phyloP scores from a whole-genome alignment of 305 asterid genomes.

The Plantago coronopus region DNA sequence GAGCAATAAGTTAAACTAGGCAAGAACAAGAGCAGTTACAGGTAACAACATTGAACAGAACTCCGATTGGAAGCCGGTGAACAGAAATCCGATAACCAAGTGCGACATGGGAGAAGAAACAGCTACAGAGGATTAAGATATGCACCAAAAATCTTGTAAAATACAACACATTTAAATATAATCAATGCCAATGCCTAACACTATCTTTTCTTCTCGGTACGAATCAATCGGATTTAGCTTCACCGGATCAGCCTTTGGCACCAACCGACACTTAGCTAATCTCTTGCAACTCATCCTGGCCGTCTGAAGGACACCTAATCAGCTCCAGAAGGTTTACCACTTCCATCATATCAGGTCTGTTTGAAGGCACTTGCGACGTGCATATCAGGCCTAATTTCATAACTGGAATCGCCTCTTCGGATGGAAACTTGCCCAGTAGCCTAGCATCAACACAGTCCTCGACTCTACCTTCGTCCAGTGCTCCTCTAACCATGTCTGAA shows the following conservation, averaged over 20 bases:
- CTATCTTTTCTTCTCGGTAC: slow-evolving; percentile 23
- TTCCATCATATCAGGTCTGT: slow-evolving; percentile 78
- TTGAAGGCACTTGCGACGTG: slow-evolving; percentile 83
- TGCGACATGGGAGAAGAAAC: slow-evolving; percentile 29
- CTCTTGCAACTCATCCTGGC: slow-evolving; percentile 48
- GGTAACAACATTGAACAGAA: slow-evolving; percentile 19
- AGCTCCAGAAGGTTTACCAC: slow-evolving; percentile 74
- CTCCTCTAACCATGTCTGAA: slow-evolving; percentile 80
- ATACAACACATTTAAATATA: slow-evolving; percentile 17
- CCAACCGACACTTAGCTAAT: slow-evolving; percentile 24
- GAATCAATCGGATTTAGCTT: slow-evolving; percentile 56
- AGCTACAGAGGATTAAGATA: slow-evolving; percentile 27
- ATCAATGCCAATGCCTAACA: slow-evolving; percentile 25
- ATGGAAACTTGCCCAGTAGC: slow-evolving; percentile 59
- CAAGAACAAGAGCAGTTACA: slow-evolving; percentile 9
- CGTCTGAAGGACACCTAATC: slow-evolving; percentile 51
- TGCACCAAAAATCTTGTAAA: slow-evolving; percentile 26
- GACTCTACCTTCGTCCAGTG: slow-evolving; percentile 59
- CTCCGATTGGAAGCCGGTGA: slow-evolving; percentile 42
- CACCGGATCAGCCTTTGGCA: slow-evolving; percentile 33
- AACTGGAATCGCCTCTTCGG: slow-evolving; percentile 72
- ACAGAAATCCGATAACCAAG: slow-evolving; percentile 43
- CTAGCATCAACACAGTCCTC: slow-evolving; percentile 63
- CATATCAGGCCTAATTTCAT: slow-evolving; percentile 70
- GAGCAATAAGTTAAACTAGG: slow-evolving; percentile 17